Percentiles rank a stretch among this genome's conserved stretches.
Conservation (phyloP, 2,329 filamentous ascomycete species). For the Sclerotiophoma versabilis region DNA sequence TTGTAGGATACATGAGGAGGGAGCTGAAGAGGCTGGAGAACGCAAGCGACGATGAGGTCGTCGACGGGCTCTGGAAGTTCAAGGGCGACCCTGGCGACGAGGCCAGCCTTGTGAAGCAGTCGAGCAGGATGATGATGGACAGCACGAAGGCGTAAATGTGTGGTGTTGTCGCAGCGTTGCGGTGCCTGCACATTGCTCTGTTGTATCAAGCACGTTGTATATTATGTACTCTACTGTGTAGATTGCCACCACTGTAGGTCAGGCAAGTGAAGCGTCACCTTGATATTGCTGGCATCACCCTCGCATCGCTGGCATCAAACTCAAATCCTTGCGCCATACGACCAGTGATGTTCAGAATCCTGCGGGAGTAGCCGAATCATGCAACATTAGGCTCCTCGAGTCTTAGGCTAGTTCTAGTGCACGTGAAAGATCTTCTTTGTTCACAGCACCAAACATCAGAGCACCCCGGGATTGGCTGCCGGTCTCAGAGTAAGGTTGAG, state of each 20-base stretch:
- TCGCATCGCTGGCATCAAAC: too few relatives aligned
- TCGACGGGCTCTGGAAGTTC: constrained; percentile 59
- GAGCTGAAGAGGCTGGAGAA: constrained; percentile 62
- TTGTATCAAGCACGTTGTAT: constrained; percentile 3
- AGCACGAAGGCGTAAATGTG: constrained; percentile 15
- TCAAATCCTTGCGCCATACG: neutral
- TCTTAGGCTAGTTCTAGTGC: constrained; percentile 5
- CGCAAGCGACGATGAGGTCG: constrained; percentile 61
- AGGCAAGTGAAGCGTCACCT: neutral
- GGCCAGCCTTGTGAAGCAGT: constrained; percentile 33
- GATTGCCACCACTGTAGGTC: neutral
- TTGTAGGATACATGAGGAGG: constrained; percentile 69
- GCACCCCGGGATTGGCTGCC: neutral
- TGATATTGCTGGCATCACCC: neutral
- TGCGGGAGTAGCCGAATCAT: constrained; percentile 16
- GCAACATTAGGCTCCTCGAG: constrained; percentile 4
- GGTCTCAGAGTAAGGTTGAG: neutral
- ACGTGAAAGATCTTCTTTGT: constrained; percentile 8
- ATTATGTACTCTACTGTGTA: constrained; percentile 10
- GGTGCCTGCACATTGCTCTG: neutral
- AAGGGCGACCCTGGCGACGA: constrained; percentile 52
- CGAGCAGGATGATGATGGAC: constrained; percentile 35
- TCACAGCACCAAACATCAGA: constrained; percentile 2
- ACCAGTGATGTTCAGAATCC: constrained; percentile 4
- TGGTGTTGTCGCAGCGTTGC: too few relatives aligned